phyloP scores from a whole-genome alignment of 2,329 filamentous ascomycete genomes.

The Cordyceps javanica region DNA sequence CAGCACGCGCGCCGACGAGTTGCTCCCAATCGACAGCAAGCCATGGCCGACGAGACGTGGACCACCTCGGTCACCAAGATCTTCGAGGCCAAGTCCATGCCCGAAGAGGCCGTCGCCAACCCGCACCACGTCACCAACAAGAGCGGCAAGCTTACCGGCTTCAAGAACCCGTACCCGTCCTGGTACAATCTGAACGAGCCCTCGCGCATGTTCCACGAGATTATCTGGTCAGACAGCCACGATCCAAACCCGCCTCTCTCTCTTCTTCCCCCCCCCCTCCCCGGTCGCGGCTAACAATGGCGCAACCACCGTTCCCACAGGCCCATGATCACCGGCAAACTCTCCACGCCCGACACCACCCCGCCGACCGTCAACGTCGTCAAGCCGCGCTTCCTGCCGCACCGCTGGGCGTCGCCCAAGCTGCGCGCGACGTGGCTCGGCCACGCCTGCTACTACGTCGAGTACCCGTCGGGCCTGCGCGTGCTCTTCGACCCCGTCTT shows the following conservation, averaged over 20 bases:
- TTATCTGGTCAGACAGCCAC: background rate
- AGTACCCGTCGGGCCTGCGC: constrained; percentile 79
- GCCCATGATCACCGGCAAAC: constrained; percentile 34
- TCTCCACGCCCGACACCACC: constrained; percentile 51
- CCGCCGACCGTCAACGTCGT: constrained; percentile 61
- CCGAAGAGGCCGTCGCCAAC: constrained; percentile 37
- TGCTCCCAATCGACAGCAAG: background rate
- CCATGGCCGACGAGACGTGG: constrained; percentile 8
- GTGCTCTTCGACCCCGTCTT: constrained; percentile 94
- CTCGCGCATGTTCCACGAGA: background rate
- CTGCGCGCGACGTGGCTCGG: constrained; percentile 91
- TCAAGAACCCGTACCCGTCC: constrained; percentile 48
- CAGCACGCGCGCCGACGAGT: background rate
- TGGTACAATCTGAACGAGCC: constrained; percentile 23
- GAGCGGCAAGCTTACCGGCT: constrained; percentile 34
- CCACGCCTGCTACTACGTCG: constrained; percentile 88
- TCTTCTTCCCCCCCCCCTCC: background rate
- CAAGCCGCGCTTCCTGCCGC: constrained; percentile 59
- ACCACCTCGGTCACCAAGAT: constrained; percentile 6
- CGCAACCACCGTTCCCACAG: constrained; percentile 17
- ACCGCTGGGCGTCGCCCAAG: constrained; percentile 46
- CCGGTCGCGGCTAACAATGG: no score
- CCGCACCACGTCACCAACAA: constrained; percentile 42
- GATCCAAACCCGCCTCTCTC: constrained; percentile 4
- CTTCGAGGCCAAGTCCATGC: constrained; percentile 20